These are phyloP conservation scores for Myriangium duriaei DNA, from an alignment of 2,329 filamentous ascomycete genomes.

Conservation along the genomic window DNA sequence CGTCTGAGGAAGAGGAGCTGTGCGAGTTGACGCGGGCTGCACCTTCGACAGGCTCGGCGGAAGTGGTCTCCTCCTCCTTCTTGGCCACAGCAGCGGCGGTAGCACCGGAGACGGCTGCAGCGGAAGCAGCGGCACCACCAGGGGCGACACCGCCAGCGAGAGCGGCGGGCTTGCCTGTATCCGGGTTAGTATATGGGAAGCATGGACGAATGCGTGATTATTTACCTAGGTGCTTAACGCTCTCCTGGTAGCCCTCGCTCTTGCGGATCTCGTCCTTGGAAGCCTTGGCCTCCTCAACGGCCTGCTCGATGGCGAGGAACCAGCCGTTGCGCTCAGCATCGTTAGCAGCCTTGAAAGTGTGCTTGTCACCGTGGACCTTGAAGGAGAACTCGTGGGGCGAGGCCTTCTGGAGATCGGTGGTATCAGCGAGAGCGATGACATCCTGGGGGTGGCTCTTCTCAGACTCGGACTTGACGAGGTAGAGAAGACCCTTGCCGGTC, in stretches of 20 bases:
- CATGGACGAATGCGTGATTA: conserved; percentile 19
- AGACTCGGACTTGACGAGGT: conserved; percentile 70
- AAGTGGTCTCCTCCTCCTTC: conserved; percentile 31
- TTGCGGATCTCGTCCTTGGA: conserved; percentile 59
- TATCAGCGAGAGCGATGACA: conserved; percentile 65
- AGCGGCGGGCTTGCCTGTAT: conserved; percentile 27
- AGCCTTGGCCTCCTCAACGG: conserved; percentile 75
- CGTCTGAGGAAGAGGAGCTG: conserved; percentile 31
- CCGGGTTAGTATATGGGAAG: conserved; percentile 23
- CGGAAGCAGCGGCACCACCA: conserved; percentile 19
- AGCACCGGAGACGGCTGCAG: conserved; percentile 26
- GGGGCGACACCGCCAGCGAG: conserved; percentile 21
- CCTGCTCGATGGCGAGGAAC: conserved; percentile 71
- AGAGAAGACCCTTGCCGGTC: conserved; percentile 90
- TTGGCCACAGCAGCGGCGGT: conserved; percentile 20
- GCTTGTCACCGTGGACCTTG: conserved; percentile 76
- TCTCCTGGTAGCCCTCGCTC: conserved; percentile 79
- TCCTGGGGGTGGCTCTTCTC: conserved; percentile 72
- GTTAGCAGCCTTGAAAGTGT: conserved; percentile 74
- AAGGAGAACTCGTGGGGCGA: conserved; percentile 74
- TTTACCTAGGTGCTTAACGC: conserved; percentile 58
- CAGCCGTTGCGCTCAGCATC: conserved; percentile 79
- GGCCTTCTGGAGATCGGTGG: conserved; percentile 61
- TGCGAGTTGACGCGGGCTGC: conserved; percentile 28
- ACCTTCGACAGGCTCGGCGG: conserved; percentile 22